Evolutionary conservation across 257 asterid genomes (phyloP).

Genomic region (Penstemon newberryi): DNA sequence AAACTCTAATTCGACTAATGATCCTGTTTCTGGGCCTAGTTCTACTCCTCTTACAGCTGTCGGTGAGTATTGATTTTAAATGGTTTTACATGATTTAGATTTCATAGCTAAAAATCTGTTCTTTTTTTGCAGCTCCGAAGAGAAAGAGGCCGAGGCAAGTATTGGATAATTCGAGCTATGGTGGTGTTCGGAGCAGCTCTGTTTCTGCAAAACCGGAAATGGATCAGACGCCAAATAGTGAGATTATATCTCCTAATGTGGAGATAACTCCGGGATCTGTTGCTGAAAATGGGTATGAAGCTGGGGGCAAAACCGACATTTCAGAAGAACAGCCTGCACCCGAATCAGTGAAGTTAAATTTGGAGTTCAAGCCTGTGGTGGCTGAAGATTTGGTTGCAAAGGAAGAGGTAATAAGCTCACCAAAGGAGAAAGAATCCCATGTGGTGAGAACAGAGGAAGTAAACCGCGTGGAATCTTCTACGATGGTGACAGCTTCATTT

Average conservation of each 20-base stretch:
- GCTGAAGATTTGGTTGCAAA: constrained; percentile 41
- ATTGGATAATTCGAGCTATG: constrained; percentile 47
- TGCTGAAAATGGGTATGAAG: constrained; percentile 48
- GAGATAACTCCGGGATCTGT: constrained; percentile 53
- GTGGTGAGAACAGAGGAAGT: constrained; percentile 41
- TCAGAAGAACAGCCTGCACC: constrained; percentile 32
- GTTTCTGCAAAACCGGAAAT: constrained; percentile 45
- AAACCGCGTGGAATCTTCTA: constrained; percentile 41
- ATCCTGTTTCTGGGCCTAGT: constrained; percentile 37
- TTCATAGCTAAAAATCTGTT: background rate
- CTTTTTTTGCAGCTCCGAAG: constrained; percentile 66
- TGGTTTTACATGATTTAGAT: background rate
- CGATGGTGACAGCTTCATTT: constrained; percentile 40
- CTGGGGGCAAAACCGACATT: constrained; percentile 41
- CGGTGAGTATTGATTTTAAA: constrained; percentile 47
- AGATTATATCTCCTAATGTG: constrained; percentile 46
- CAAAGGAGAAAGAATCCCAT: constrained; percentile 52
- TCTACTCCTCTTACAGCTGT: constrained; percentile 61
- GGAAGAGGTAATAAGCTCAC: constrained; percentile 45
- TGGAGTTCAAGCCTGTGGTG: constrained; percentile 39
- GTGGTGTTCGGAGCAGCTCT: constrained; percentile 55
- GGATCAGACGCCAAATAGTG: constrained; percentile 60
- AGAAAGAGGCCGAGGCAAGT: constrained; percentile 83
- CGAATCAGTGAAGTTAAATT: constrained; percentile 36
- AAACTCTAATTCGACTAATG: constrained; percentile 42